Evolutionary conservation across 352 stramenopile genomes (phyloP).

Genomic region (Peronospora farinosa): DNA sequence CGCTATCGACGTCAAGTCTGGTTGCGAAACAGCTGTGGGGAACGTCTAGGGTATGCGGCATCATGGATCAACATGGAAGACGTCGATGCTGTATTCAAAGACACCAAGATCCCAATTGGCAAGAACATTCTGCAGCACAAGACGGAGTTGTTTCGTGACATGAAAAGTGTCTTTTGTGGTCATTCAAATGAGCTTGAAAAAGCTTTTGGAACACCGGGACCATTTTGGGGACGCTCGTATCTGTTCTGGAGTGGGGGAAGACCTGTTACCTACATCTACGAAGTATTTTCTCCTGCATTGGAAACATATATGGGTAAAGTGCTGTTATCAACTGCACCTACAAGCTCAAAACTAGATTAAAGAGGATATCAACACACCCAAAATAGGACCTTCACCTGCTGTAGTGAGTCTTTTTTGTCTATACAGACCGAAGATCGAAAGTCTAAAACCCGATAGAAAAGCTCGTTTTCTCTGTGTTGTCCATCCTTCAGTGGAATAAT

Average conservation of each 20-base stretch:
- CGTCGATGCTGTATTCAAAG: constrained; percentile 68
- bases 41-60: constrained; percentile 74
- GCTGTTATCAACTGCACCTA: constrained; percentile 21
- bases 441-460: background rate
- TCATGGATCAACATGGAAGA: constrained; percentile 69
- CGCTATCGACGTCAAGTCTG: constrained; percentile 72
- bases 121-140: constrained; percentile 78
- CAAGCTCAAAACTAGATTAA: background rate
- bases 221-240: constrained; percentile 83
- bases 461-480: background rate
- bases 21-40: constrained; percentile 58
- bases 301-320: constrained; percentile 77
- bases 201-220: constrained; percentile 55
- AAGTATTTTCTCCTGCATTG: constrained; percentile 77
- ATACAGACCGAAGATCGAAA: constrained; percentile 5
- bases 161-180: constrained; percentile 76
- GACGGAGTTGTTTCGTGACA: constrained; percentile 82
- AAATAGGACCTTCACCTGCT: constrained; percentile 14
- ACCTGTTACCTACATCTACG: constrained; percentile 83
- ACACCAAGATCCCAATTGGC: constrained; percentile 78
- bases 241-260: constrained; percentile 78
- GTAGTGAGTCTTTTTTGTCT: constrained; percentile 18
- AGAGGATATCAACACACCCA: constrained; percentile 8
- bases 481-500: background rate
- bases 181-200: constrained; percentile 44